A percentile compares a stretch with the other conserved stretches of the same genome.
Conservation (phyloP, 257 asterid genomes). For the Marsdenia floribunda region DNA sequence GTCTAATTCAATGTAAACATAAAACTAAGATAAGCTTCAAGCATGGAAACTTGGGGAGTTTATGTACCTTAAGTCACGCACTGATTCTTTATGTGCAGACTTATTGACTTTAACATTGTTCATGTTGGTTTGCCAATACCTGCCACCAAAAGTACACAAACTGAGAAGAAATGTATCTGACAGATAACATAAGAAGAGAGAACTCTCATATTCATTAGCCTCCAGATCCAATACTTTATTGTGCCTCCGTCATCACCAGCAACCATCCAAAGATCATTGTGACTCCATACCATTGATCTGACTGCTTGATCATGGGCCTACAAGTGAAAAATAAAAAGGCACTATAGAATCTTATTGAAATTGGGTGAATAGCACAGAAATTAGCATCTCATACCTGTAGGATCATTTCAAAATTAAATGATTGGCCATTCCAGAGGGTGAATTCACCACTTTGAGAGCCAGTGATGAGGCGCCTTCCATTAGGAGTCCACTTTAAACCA, state of each 20-base stretch:
- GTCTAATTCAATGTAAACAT: not conserved
- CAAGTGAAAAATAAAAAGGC: constrained; percentile 9
- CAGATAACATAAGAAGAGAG: constrained; percentile 15
- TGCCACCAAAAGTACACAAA: constrained; percentile 35
- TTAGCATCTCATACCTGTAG: constrained; percentile 58
- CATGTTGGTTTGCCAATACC: constrained; percentile 99
- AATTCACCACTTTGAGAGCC: constrained; percentile 99
- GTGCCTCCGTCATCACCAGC: constrained; percentile 99
- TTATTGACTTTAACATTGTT: constrained; percentile 95
- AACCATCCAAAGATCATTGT: constrained; percentile 99
- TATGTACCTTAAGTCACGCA: constrained; percentile 84
- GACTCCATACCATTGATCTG: constrained; percentile 98
- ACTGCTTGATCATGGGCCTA: constrained; percentile 99
- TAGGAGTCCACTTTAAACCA: constrained; percentile 89
- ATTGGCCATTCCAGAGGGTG: constrained; percentile 98
- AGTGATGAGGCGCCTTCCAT: constrained; percentile 97
- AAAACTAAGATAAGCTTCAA: not conserved
- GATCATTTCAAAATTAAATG: constrained; percentile 98
- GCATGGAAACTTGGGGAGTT: not conserved
- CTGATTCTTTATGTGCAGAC: constrained; percentile 92
- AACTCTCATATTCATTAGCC: not conserved
- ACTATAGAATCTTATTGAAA: not conserved
- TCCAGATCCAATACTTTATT: constrained; percentile 55
- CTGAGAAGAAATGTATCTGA: constrained; percentile 8
- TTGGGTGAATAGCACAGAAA: not conserved